Conservation (phyloP, 441 rosid genomes). For the Lepidium campestre region DNA sequence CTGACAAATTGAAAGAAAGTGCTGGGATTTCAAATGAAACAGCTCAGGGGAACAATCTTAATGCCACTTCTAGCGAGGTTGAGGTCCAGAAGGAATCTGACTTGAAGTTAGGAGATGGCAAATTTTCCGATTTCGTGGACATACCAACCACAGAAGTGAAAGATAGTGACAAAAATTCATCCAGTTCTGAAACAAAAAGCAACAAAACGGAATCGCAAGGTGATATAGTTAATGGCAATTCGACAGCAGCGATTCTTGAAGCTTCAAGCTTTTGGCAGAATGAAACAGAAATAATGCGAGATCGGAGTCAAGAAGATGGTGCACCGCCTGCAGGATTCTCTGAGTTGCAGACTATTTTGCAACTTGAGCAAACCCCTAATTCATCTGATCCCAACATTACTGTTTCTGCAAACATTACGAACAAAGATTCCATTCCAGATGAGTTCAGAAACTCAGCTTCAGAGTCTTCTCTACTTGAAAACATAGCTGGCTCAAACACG, state of each 20-base stretch:
- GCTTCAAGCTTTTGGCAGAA: conserved; percentile 32
- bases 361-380: conserved; percentile 27
- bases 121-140: conserved; percentile 13
- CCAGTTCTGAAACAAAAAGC: conserved; percentile 23
- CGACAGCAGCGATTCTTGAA: conserved; percentile 23
- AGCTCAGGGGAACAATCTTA: conserved; percentile 25
- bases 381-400: conserved; percentile 21
- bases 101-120: conserved; percentile 26
- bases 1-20: conserved; percentile 37
- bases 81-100: conserved; percentile 19
- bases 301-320: conserved; percentile 29
- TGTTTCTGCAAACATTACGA: conserved; percentile 22
- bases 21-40: conserved; percentile 23
- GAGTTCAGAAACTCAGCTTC: conserved; percentile 34
- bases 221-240: conserved; percentile 28
- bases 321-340: conserved; percentile 26
- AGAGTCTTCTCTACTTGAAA: conserved; percentile 21
- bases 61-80: conserved; percentile 14
- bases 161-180: conserved; percentile 18
- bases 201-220: conserved; percentile 23
- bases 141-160: conserved; percentile 29
- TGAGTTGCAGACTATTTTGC: conserved; percentile 9
- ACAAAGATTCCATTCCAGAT: conserved; percentile 13
- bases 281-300: conserved; percentile 27
- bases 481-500: conserved; percentile 22